Percentiles rank a stretch among this genome's conserved stretches.
Evolutionary conservation across 345 rosid species (phyloP).

Genomic region (Aquilaria sinensis): DNA sequence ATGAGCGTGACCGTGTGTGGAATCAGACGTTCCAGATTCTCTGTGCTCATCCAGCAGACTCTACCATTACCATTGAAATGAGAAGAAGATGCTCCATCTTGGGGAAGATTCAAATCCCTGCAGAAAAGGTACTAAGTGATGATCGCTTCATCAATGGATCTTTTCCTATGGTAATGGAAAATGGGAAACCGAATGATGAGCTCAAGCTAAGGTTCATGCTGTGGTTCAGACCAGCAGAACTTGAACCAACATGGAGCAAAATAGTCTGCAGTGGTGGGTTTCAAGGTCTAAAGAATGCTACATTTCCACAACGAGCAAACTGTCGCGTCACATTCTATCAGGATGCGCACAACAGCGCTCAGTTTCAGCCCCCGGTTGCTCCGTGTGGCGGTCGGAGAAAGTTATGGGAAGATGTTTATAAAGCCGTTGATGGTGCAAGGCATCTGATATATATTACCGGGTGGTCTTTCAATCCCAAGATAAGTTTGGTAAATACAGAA

Average conservation of each 20-base stretch:
- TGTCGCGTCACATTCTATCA: conserved; percentile 71
- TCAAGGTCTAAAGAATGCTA: conserved; percentile 57
- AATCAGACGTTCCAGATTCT: conserved; percentile 80
- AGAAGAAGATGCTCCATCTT: conserved; percentile 61
- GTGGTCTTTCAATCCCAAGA: conserved; percentile 84
- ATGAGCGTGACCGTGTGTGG: conserved; percentile 65
- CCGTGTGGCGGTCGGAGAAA: conserved; percentile 37
- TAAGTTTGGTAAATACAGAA: conserved; percentile 44
- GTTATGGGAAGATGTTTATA: conserved; percentile 80
- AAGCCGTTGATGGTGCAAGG: conserved; percentile 71
- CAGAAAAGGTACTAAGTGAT: conserved; percentile 37
- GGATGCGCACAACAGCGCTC: conserved; percentile 55
- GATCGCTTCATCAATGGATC: conserved; percentile 49
- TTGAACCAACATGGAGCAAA: conserved; percentile 53
- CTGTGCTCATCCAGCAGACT: conserved; percentile 63
- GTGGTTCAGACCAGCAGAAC: conserved; percentile 80
- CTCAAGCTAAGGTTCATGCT: conserved; percentile 57
- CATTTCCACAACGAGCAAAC: conserved; percentile 66
- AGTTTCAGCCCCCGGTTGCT: conserved; percentile 48
- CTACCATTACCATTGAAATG: conserved; percentile 58
- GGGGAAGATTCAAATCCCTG: conserved; percentile 48
- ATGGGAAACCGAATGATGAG: conserved; percentile 39
- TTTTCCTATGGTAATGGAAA: conserved; percentile 49
- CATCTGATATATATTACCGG: conserved; percentile 78
- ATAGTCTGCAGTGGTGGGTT: conserved; percentile 33